These are phyloP conservation scores for Salix caprea DNA, from an alignment of 345 rosid species.

Conservation along the genomic window DNA sequence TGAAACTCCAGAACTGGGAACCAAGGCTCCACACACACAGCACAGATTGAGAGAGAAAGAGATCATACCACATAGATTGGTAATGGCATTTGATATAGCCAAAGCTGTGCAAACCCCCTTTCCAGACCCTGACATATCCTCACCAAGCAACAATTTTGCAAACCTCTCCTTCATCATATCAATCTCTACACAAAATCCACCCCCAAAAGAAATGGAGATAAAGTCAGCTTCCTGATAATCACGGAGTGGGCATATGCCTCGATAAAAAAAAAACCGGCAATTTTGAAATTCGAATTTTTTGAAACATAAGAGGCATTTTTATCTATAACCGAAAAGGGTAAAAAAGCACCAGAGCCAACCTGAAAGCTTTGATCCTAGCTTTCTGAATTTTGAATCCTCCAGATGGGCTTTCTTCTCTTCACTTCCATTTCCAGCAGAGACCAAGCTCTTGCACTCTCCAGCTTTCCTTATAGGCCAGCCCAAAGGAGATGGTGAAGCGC, in stretches of 20 bases:
- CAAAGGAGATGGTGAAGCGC: conserved; percentile 51
- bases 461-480: conserved; percentile 96
- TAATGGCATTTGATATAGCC: conserved; percentile 91
- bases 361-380: conserved; percentile 34
- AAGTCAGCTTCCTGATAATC: neutral
- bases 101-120: conserved; percentile 92
- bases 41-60: neutral
- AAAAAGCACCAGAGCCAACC: conserved; percentile 35
- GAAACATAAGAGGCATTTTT: neutral
- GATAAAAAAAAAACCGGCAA: neutral
- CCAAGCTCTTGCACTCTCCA: conserved; percentile 39
- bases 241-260: neutral
- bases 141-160: conserved; percentile 89
- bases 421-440: conserved; percentile 25
- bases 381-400: conserved; percentile 39
- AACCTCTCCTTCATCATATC: conserved; percentile 98
- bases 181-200: conserved; percentile 42
- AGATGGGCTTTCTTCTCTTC: conserved; percentile 27
- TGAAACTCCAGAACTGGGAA: neutral
- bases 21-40: neutral
- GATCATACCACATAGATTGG: conserved; percentile 89
- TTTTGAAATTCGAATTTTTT: neutral
- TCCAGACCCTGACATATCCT: conserved; percentile 98
- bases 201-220: neutral
- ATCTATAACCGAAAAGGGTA: neutral